Conservation (phyloP, 2,329 filamentous ascomycete genomes). For the Diaporthe helianthi region DNA sequence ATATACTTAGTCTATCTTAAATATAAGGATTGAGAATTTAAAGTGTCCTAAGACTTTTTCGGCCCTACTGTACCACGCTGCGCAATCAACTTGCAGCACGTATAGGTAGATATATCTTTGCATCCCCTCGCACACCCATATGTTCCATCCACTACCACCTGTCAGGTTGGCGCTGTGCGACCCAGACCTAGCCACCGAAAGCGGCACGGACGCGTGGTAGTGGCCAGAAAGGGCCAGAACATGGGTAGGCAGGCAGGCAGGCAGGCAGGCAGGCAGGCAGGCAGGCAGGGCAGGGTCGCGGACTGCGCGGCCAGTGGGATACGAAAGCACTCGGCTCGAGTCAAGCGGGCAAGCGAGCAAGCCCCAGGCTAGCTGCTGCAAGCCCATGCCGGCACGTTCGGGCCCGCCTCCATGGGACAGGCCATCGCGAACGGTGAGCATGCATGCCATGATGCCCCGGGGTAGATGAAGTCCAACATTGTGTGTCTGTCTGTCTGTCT, state of each 20-base stretch:
- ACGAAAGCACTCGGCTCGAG: neutral
- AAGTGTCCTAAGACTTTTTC: too few relatives aligned
- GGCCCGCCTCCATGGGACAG: neutral
- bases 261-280: too few relatives aligned
- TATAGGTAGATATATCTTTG: neutral
- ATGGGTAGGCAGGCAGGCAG: too few relatives aligned
- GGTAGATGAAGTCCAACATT: neutral
- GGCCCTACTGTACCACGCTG: too few relatives aligned
- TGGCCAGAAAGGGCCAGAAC: neutral
- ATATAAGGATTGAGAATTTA: too few relatives aligned
- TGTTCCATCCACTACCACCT: neutral
- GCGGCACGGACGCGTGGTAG: neutral
- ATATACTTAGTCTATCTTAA: too few relatives aligned
- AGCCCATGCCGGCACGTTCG: neutral
- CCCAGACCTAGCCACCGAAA: neutral
- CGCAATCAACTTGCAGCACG: neutral
- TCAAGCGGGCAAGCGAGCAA: conserved; percentile 11
- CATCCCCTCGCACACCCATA: neutral
- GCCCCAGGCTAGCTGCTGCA: neutral
- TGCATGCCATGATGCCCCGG: neutral
- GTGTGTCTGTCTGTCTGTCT: too few relatives aligned
- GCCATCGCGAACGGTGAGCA: neutral
- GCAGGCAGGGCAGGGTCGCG: too few relatives aligned
- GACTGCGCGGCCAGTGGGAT: neutral
- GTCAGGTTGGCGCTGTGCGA: conserved; percentile 14